Percentiles rank a stretch among this genome's conserved stretches.
Evolutionary conservation across 2,329 filamentous ascomycete species (phyloP).

Genomic region (Cercospora nicotianae): DNA sequence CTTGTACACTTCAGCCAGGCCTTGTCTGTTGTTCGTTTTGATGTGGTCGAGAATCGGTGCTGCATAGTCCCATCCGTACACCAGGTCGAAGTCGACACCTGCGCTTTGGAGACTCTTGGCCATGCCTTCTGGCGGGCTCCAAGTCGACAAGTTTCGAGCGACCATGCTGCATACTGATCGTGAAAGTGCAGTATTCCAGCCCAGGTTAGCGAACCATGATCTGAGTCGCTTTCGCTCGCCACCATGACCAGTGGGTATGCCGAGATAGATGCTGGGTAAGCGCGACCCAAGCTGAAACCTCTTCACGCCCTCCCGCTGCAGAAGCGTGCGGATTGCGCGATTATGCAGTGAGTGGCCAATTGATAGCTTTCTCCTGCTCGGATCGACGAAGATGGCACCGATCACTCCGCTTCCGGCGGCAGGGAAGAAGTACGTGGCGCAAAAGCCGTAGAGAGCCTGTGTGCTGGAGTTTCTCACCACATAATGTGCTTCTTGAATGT

Average conservation of each 20-base stretch:
- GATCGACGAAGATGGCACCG: constrained; percentile 86
- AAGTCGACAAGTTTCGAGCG: constrained; percentile 69
- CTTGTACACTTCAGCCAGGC: constrained; percentile 76
- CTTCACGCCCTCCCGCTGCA: constrained; percentile 70
- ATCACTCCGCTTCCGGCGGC: constrained; percentile 71
- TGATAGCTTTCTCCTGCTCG: constrained; percentile 78
- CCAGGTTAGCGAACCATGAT: constrained; percentile 86
- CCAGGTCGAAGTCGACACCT: constrained; percentile 77
- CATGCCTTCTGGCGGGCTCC: constrained; percentile 75
- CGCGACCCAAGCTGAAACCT: constrained; percentile 78
- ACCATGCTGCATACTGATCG: constrained; percentile 69
- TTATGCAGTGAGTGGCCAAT: constrained; percentile 89
- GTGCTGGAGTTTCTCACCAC: constrained; percentile 94
- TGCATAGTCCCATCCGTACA: constrained; percentile 75
- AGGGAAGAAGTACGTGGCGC: constrained; percentile 79
- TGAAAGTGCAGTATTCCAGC: constrained; percentile 74
- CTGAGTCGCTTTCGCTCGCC: constrained; percentile 61
- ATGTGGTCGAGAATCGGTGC: constrained; percentile 74
- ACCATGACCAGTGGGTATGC: constrained; percentile 70
- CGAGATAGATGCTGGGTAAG: constrained; percentile 82
- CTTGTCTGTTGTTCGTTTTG: constrained; percentile 70
- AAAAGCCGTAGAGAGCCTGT: constrained; percentile 86
- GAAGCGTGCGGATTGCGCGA: constrained; percentile 73
- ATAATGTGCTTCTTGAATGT: constrained; percentile 79
- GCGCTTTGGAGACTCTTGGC: constrained; percentile 70